Evolutionary conservation across 2,329 filamentous ascomycete genomes (phyloP), one percentile per base, ranked within the genome.

Genomic region (Claviceps africana): DNA sequence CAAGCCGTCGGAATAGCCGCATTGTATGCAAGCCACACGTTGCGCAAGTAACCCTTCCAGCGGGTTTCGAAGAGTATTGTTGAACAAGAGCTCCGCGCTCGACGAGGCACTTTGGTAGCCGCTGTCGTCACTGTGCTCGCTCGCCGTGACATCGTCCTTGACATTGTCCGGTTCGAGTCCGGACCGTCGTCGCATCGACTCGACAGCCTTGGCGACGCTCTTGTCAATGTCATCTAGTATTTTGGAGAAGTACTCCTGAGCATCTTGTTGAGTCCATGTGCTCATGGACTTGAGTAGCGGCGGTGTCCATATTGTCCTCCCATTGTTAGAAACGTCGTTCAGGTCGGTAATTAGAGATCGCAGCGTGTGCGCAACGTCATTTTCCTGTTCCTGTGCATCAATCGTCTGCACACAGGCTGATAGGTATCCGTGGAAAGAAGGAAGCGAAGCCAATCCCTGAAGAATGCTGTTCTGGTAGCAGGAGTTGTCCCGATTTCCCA

Each of bases 391-490:
- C 39, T 62, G 57, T 47, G 59, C 52, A 15, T 62, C 58, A 8
- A 61, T 58, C 44, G 61, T 56, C 31, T 60, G 59, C 2, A 70
- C 67, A 22, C 74, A 68, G 9, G 66, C 69, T 1, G 70, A 71
- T 8, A 95, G 75, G 61, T 88, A 93, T 2, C 70, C 70, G 28
- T 78, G 77, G 31, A 97, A 71, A 4, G 83, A 78, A 19, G 78
- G 76, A 31, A 97, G 73, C 4, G 90, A 85, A 1, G 90, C 83
- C 43, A 97, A 72, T 7, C 84, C 83, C 65, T 95, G 89, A 11
- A 98, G 80, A 21, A 96, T 84, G 64, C 90, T 96, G 67, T 98
- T 98, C 67, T 97, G 93, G 66, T 95, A 98, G 72, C 93, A 97
- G 1, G 89, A 95, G 65, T 96, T 95, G 70, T 95, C 88, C 71